Conservation (phyloP, 768 basidiomycete genomes). For the Crucibulum laeve region DNA sequence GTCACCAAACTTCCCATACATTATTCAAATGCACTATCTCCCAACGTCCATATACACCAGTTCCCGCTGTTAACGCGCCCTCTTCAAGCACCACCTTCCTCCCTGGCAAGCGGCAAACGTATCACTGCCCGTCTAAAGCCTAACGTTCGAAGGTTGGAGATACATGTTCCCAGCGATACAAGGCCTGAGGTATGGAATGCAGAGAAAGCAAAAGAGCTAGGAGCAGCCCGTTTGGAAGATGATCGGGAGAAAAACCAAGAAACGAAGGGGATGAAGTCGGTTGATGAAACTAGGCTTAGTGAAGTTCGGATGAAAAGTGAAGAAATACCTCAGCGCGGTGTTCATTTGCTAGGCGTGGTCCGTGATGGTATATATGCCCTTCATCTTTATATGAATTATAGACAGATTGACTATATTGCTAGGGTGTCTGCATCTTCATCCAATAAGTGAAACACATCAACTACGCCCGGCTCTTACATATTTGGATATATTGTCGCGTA, state of each 20-base stretch:
- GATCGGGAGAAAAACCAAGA: slow-evolving; percentile 79
- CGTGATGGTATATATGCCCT: slow-evolving; percentile 49
- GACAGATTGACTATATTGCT: no score
- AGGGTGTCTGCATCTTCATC: slow-evolving; percentile 77
- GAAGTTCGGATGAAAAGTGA: slow-evolving; percentile 76
- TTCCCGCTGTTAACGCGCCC: slow-evolving; percentile 74
- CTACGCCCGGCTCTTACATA: slow-evolving; percentile 81
- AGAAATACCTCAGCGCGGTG: slow-evolving; percentile 56
- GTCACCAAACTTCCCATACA: slow-evolving; percentile 70
- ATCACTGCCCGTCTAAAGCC: slow-evolving; percentile 74
- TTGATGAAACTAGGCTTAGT: slow-evolving; percentile 49
- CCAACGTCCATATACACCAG: slow-evolving; percentile 75
- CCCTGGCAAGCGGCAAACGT: slow-evolving; percentile 65
- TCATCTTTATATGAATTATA: no score
- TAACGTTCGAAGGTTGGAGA: slow-evolving; percentile 56
- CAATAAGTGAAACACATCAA: slow-evolving; percentile 75
- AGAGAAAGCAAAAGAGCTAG: slow-evolving; percentile 66
- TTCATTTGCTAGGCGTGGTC: slow-evolving; percentile 75
- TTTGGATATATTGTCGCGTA: slow-evolving; percentile 68
- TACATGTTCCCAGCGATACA: slow-evolving; percentile 80
- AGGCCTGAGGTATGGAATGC: slow-evolving; percentile 77
- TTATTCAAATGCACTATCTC: slow-evolving; percentile 55
- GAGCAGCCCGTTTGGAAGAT: slow-evolving; percentile 62
- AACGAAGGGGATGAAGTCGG: slow-evolving; percentile 36
- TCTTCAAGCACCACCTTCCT: slow-evolving; percentile 74